These are phyloP conservation scores for Trifolium subterraneum DNA, from an alignment of 306 rosid genomes.

Conservation along the genomic window DNA sequence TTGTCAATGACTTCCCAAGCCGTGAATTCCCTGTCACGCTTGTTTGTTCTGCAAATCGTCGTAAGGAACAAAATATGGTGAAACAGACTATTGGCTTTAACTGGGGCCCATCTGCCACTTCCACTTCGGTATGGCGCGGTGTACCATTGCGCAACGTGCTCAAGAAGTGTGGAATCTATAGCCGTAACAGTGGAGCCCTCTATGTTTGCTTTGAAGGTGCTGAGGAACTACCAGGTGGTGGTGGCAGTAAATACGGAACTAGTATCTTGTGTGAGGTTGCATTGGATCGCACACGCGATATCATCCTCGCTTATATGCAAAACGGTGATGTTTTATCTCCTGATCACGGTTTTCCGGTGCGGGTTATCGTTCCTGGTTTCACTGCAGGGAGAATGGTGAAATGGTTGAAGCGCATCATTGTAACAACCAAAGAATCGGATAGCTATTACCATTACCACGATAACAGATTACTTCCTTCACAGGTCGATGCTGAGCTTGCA, in stretches of 20 bases:
- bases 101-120: not conserved
- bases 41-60: slow-evolving; percentile 4
- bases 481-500: slow-evolving; percentile 24
- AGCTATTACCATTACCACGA: slow-evolving; percentile 17
- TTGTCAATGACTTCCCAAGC: slow-evolving; percentile 2
- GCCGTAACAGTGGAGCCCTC: not conserved
- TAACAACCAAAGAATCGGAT: not conserved
- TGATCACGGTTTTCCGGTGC: slow-evolving; percentile 10
- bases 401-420: slow-evolving; percentile 23
- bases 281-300: slow-evolving; percentile 4
- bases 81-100: slow-evolving; percentile 18
- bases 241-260: slow-evolving; percentile 16
- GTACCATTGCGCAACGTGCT: slow-evolving; percentile 3
- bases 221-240: slow-evolving; percentile 28
- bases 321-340: slow-evolving; percentile 15
- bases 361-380: slow-evolving; percentile 15
- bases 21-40: slow-evolving; percentile 11
- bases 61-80: slow-evolving; percentile 30
- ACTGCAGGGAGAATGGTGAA: slow-evolving; percentile 29
- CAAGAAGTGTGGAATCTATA: slow-evolving; percentile 15
- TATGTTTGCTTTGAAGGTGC: slow-evolving; percentile 30
- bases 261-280: slow-evolving; percentile 20
- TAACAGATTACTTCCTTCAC: slow-evolving; percentile 11
- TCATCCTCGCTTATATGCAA: not conserved
- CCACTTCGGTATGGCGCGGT: slow-evolving; percentile 33